Conservation (phyloP, 805 yeast species). For the Cyberlindnera mrakii region DNA sequence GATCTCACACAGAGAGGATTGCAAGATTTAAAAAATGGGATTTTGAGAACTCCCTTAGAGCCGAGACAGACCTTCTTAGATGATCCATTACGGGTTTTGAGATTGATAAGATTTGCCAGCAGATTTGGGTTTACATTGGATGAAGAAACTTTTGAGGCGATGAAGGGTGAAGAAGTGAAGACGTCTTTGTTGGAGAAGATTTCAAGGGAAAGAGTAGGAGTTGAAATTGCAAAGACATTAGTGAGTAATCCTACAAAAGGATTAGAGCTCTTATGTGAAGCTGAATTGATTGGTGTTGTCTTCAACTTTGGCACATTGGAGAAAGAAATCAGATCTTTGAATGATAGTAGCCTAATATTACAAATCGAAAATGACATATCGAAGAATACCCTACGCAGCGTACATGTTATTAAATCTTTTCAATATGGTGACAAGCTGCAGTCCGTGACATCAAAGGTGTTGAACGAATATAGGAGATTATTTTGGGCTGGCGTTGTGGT, state of each 20-base stretch:
- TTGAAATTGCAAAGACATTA: slow-evolving; percentile 75
- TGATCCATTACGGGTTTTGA: slow-evolving; percentile 86
- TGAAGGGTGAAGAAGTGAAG: slow-evolving; percentile 55
- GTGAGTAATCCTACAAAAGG: slow-evolving; percentile 64
- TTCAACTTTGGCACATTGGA: slow-evolving; percentile 36
- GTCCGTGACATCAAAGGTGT: neutral
- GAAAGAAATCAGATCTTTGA: slow-evolving; percentile 16
- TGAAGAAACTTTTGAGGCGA: slow-evolving; percentile 47
- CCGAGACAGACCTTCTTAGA: slow-evolving; percentile 84
- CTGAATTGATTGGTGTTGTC: slow-evolving; percentile 50
- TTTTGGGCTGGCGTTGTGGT: slow-evolving; percentile 43
- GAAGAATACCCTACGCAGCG: slow-evolving; percentile 18
- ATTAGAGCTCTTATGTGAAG: slow-evolving; percentile 47
- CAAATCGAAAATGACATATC: slow-evolving; percentile 6
- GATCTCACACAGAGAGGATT: slow-evolving; percentile 80
- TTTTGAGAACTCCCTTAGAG: slow-evolving; percentile 81
- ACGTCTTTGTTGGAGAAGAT: slow-evolving; percentile 63
- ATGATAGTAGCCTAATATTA: slow-evolving; percentile 9
- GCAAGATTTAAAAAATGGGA: slow-evolving; percentile 60
- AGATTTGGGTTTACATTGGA: slow-evolving; percentile 68
- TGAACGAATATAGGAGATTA: slow-evolving; percentile 11
- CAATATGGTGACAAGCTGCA: neutral
- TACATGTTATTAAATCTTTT: slow-evolving; percentile 2
- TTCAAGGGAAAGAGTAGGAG: slow-evolving; percentile 85
- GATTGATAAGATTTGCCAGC: slow-evolving; percentile 82